Evolutionary conservation across 371 early-diverging fungal genomes (phyloP).

Genomic region (Zopfochytrium polystomum): DNA sequence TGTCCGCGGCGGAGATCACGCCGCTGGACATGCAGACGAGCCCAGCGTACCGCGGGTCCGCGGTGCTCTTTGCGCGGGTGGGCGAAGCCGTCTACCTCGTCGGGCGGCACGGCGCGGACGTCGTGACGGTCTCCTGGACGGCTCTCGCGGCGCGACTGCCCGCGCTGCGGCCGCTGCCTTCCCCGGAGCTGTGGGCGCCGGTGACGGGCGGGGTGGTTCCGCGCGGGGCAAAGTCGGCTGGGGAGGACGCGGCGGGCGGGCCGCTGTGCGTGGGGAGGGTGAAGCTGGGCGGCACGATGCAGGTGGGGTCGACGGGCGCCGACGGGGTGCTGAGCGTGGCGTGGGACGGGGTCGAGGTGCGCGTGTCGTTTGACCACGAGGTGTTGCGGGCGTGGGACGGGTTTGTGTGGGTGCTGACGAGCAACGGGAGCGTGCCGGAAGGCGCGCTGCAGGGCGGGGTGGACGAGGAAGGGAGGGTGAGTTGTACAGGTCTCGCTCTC

Average conservation of each 20-base stretch:
- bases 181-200: not conserved
- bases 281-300: too few relatives aligned
- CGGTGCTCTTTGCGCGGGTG: not conserved
- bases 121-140: too few relatives aligned
- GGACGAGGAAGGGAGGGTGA: too few relatives aligned
- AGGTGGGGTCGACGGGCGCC: too few relatives aligned
- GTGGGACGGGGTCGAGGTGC: conserved; percentile 4
- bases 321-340: too few relatives aligned
- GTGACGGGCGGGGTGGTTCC: conserved; percentile 3
- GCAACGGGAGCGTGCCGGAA: conserved; percentile 10
- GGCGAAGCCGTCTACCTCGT: not conserved
- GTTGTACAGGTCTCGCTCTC: too few relatives aligned
- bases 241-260: not conserved
- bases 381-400: conserved; percentile 8
- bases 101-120: too few relatives aligned
- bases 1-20: too few relatives aligned
- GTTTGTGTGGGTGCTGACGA: conserved; percentile 8
- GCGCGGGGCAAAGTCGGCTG: not conserved
- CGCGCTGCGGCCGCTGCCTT: not conserved
- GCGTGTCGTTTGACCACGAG: conserved; percentile 11
- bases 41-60: too few relatives aligned
- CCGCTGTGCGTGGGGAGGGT: not conserved
- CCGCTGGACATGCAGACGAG: too few relatives aligned
- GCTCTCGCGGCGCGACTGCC: not conserved
- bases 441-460: conserved; percentile 10